Base-by-base conservation (phyloP, 2,329 filamentous ascomycete species). In the Sporothrix schenckii region DNA sequence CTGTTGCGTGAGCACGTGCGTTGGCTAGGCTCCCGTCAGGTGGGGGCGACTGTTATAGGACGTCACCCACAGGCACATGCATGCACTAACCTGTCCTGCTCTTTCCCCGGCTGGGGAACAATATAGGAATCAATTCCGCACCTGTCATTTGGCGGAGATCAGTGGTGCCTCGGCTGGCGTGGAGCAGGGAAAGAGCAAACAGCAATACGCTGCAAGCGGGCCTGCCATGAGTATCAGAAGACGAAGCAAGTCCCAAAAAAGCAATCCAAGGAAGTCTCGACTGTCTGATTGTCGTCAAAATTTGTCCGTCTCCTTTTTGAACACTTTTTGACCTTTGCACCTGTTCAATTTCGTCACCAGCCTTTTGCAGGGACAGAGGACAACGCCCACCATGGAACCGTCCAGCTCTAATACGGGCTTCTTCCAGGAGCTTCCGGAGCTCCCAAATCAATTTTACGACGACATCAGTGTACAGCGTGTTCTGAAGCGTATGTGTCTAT, bases 381-480 rank as follows among this genome's bases (percentile, higher is more conserved):
- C 34, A 53, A 24, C 41, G 13, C 1, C 21, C 39, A 63, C 9
- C 4, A 84, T 84, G 83, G 78, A 84, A 70, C 76, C 81, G 3
- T 83, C 83, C 14, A 80, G 80, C 66, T 78, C 82, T 14, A 80
- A 84, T 72, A 80, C 76, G 10, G 87, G 87, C 71, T 88, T 88
- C 78, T 86, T 89, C 73, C 87, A 88, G 74, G 77, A 81, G 52
- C 79, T 82, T 4, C 85, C 84, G 1, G 79, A 82, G 11, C 76
- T 89, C 60, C 79, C 77, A 16, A 89, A 89, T 73, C 86, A 88
- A 71, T 87, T 86, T 71, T 77, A 84, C 56, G 84, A 88, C 49
- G 87, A 89, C 76, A 78, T 78, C 6, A 84, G 82, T 68, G 82
- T 86, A 34, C 82, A 83, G 75, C 80, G 87, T 44, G 80, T 83